Percentiles rank a stretch among this genome's conserved stretches.
phyloP scores from a whole-genome alignment of 192 early-diverging fungal genomes.

The Gorgonomyces haynaldii region DNA sequence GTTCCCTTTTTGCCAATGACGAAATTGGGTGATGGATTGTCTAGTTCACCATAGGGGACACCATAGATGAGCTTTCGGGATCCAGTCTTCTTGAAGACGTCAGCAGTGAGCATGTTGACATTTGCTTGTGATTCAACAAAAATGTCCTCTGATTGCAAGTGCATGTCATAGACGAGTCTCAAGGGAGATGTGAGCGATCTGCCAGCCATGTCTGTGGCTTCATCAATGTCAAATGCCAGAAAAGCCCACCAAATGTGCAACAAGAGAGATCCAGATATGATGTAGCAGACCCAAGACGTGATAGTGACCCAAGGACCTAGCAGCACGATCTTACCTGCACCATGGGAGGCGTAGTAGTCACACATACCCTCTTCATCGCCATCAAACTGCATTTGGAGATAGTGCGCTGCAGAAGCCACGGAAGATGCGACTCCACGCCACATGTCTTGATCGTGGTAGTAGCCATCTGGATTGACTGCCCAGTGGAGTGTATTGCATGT shows the following conservation, averaged over 20 bases:
- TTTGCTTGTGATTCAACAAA: background rate
- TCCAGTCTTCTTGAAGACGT: background rate
- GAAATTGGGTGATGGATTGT: too few species aligned
- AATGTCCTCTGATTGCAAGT: background rate
- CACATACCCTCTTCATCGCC: background rate
- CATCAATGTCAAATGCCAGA: background rate
- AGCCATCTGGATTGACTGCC: background rate
- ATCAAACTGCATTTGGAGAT: background rate
- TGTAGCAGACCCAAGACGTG: background rate
- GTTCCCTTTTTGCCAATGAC: too few species aligned
- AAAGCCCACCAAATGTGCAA: background rate
- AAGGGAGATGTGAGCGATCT: background rate
- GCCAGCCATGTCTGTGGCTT: background rate
- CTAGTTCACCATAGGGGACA: too few species aligned
- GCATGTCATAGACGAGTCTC: background rate
- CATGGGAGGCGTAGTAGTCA: background rate
- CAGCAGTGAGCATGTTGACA: background rate
- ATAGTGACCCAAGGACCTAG: background rate
- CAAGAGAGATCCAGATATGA: background rate
- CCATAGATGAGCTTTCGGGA: background rate
- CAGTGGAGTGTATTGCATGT: background rate
- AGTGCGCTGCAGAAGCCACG: background rate
- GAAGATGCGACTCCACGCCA: background rate
- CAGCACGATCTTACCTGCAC: background rate
- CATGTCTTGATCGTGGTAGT: background rate